Conservation (phyloP, 768 basidiomycete species). For the Dioszegia hungarica region DNA sequence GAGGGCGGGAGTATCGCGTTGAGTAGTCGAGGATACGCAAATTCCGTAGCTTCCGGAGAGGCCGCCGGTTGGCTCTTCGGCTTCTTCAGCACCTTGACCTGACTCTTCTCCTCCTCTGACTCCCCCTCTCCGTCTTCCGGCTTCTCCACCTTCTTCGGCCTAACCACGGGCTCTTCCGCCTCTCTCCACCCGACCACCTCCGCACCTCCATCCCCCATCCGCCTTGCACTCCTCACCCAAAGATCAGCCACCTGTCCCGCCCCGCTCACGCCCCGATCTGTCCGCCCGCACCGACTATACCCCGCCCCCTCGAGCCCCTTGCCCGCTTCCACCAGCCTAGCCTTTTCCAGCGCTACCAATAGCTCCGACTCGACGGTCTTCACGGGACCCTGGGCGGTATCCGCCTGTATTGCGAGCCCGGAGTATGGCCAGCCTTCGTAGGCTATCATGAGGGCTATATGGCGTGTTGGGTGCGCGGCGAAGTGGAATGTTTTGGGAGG, state of each 20-base stretch:
- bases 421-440: constrained; percentile 90
- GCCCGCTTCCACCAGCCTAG: constrained; percentile 68
- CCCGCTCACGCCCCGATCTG: constrained; percentile 90
- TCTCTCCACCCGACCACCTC: constrained; percentile 16
- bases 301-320: constrained; percentile 77
- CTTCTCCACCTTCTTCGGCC: neutral
- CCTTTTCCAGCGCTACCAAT: constrained; percentile 70
- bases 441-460: constrained; percentile 88
- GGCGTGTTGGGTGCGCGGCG: constrained; percentile 65
- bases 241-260: constrained; percentile 89
- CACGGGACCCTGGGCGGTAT: constrained; percentile 40
- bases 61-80: neutral
- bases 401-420: constrained; percentile 73
- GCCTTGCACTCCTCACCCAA: constrained; percentile 68
- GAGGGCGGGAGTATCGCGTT: constrained; percentile 84
- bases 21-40: constrained; percentile 71
- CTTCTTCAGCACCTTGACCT: neutral
- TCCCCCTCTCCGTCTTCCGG: too few species aligned
- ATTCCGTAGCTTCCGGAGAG: constrained; percentile 52
- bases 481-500: constrained; percentile 59
- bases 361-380: constrained; percentile 89
- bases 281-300: constrained; percentile 87
- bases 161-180: neutral
- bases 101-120: neutral
- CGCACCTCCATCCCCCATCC: constrained; percentile 26